phyloP scores from a whole-genome alignment of 2,329 filamentous ascomycete genomes.

The Exophiala sideris region DNA sequence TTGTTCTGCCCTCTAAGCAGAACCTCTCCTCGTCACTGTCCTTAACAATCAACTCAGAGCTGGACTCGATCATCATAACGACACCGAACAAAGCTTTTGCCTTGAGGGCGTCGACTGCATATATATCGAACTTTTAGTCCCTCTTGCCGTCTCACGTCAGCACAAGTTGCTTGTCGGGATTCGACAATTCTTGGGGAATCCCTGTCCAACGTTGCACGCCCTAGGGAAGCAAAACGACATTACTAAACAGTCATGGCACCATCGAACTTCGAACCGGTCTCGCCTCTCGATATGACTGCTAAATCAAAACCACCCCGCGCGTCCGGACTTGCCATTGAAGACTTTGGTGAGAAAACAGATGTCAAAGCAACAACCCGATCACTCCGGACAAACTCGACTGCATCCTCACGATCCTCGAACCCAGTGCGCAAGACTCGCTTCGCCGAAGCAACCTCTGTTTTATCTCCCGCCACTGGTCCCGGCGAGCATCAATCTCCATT shows the following conservation, averaged over 20 bases:
- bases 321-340: constrained; percentile 28
- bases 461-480: constrained; percentile 57
- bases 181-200: constrained; percentile 10
- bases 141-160: constrained; percentile 24
- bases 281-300: constrained; percentile 39
- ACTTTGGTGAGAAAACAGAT: constrained; percentile 29
- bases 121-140: constrained; percentile 1
- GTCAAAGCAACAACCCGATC: constrained; percentile 22
- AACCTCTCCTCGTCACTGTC: constrained; percentile 7
- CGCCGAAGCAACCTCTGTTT: constrained; percentile 62
- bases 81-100: background rate
- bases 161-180: constrained; percentile 1
- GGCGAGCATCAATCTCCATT: constrained; percentile 49
- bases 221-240: constrained; percentile 1
- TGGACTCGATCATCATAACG: constrained; percentile 22
- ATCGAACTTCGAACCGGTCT: constrained; percentile 34
- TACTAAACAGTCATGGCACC: constrained; percentile 26
- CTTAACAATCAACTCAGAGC: constrained; percentile 19
- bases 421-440: constrained; percentile 60
- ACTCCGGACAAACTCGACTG: constrained; percentile 27
- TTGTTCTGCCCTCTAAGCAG: constrained; percentile 5
- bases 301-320: constrained; percentile 33
- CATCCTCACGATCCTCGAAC: constrained; percentile 40
- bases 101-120: background rate
- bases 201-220: constrained; percentile 11